phyloP scores from a whole-genome alignment of 352 stramenopile genomes.

The Vaucheria bursata region DNA sequence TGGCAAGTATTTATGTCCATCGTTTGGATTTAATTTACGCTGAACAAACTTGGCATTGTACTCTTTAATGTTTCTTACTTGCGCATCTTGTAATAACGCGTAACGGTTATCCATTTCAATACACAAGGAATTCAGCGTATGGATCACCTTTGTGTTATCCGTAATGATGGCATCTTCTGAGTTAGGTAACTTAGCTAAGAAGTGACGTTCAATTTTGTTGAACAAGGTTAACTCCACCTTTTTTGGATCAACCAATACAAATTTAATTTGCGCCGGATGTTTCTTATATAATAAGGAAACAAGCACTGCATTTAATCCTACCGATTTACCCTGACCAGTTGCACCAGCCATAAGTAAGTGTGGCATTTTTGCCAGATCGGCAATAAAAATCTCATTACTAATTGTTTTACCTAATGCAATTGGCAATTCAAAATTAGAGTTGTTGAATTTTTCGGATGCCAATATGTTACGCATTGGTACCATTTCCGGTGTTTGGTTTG shows the following conservation, averaged over 20 bases:
- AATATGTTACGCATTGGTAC: neutral
- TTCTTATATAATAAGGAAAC: neutral
- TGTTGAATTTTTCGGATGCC: neutral
- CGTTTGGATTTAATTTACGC: no score
- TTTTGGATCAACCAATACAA: neutral
- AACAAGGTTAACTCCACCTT: neutral
- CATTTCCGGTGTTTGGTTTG: neutral
- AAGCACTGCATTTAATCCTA: neutral
- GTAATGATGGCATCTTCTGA: neutral
- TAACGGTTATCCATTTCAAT: neutral
- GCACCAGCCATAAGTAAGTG: neutral
- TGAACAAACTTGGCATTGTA: neutral
- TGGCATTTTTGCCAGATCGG: neutral
- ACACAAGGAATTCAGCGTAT: neutral
- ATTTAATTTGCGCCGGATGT: neutral
- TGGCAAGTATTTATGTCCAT: no score
- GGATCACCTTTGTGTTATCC: neutral
- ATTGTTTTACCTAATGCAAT: neutral
- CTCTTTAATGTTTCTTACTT: neutral
- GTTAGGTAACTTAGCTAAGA: no score
- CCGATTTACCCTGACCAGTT: neutral
- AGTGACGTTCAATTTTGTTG: neutral
- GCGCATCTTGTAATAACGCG: neutral
- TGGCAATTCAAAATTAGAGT: neutral
- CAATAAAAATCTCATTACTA: neutral